These are phyloP conservation scores for Nidularia sp. DNA, from an alignment of 768 basidiomycete genomes.

Conservation along the genomic window DNA sequence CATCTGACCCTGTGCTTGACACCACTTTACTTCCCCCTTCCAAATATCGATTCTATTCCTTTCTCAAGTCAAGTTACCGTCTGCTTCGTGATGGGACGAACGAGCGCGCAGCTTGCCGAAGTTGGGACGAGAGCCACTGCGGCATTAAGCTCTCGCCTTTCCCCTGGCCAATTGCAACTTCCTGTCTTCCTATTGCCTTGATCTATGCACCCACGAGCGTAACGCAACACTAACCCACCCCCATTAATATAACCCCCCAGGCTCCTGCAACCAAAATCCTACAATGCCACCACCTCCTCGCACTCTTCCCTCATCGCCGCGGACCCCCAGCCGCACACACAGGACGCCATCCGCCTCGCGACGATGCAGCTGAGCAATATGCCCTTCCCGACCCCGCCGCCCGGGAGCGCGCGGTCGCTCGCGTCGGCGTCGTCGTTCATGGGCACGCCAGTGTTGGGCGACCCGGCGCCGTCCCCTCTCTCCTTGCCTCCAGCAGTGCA, in stretches of 20 bases:
- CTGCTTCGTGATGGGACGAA: too few relatives aligned
- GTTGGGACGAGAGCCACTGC: too few relatives aligned
- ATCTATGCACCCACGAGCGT: background rate
- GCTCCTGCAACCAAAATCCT: conserved; percentile 54
- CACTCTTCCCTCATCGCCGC: conserved; percentile 11
- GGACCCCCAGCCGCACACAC: conserved; percentile 41
- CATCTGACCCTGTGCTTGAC: conserved; percentile 21
- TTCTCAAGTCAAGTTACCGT: too few relatives aligned
- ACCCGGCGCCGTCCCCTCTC: too few relatives aligned
- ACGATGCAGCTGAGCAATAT: conserved; percentile 66
- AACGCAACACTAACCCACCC: background rate
- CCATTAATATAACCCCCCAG: conserved; percentile 23
- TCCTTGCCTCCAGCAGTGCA: too few relatives aligned
- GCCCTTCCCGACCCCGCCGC: conserved; percentile 25
- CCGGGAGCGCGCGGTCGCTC: background rate
- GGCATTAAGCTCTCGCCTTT: background rate
- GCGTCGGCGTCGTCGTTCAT: background rate
- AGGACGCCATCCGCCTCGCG: conserved; percentile 58
- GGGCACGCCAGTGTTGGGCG: too few relatives aligned
- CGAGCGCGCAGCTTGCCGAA: too few relatives aligned
- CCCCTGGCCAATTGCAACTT: background rate
- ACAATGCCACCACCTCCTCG: conserved; percentile 26
- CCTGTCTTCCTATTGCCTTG: conserved; percentile 5
- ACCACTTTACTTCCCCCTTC: background rate
- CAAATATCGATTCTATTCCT: conserved; percentile 3